These are phyloP conservation scores for Talaromyces sp. DNA, from an alignment of 2,329 filamentous ascomycete species.

Conservation along the genomic window DNA sequence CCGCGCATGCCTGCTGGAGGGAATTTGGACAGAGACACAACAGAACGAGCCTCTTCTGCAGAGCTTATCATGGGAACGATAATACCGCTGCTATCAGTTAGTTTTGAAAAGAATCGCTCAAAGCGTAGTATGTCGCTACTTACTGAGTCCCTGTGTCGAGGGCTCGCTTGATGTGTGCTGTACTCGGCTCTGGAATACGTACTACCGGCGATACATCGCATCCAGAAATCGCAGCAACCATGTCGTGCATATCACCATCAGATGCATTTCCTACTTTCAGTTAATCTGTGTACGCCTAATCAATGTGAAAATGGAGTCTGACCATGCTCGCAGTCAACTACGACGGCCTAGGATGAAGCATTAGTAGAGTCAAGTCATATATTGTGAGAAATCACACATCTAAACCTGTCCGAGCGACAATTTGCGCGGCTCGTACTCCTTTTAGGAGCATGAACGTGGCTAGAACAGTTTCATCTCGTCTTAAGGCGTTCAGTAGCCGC, in stretches of 20 bases:
- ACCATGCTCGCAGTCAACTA: conserved; percentile 5
- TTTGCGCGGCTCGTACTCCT: conserved; percentile 1
- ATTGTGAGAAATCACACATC: not conserved
- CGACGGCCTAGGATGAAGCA: not conserved
- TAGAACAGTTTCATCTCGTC: not conserved
- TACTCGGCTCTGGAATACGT: conserved; percentile 1
- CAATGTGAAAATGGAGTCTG: not conserved
- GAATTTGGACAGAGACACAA: conserved; percentile 23
- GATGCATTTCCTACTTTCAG: not conserved
- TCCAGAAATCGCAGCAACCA: conserved; percentile 6
- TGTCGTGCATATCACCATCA: conserved; percentile 3
- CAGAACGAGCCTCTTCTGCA: conserved; percentile 38
- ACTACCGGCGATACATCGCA: conserved; percentile 1
- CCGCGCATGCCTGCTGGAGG: conserved; percentile 25
- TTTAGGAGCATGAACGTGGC: conserved; percentile 4
- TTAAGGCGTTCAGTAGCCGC: not conserved
- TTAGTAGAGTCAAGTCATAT: not conserved
- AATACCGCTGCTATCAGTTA: conserved; percentile 45
- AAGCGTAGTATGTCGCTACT: conserved; percentile 28
- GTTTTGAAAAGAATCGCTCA: conserved; percentile 8
- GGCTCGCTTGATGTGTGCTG: conserved; percentile 1
- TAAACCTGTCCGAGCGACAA: conserved; percentile 2
- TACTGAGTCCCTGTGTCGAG: conserved; percentile 4
- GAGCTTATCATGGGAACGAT: conserved; percentile 38
- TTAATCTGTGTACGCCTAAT: not conserved